Evolutionary conservation across 306 rosid genomes (phyloP).

Genomic region (Chamaecrista fasciculata): DNA sequence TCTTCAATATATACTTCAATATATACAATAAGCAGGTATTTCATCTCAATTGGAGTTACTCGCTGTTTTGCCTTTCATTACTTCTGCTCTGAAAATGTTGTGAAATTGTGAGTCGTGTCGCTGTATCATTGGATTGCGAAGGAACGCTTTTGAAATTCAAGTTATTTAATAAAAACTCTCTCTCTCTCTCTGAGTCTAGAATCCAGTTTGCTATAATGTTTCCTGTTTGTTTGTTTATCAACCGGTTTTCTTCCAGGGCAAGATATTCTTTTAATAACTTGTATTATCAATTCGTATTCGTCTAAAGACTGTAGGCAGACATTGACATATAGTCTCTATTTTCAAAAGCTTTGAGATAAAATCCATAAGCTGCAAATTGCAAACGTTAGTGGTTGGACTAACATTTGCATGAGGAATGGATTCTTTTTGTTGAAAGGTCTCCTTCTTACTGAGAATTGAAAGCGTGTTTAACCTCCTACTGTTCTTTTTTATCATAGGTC

Average conservation of each 20-base stretch:
- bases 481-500: conserved; percentile 50
- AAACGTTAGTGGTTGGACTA: background rate
- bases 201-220: background rate
- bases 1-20: conserved; percentile 94
- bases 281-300: background rate
- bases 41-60: background rate
- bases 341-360: background rate
- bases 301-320: background rate
- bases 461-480: background rate
- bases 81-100: background rate
- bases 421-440: background rate
- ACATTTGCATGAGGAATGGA: background rate
- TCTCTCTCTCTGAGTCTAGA: background rate
- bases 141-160: background rate
- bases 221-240: background rate
- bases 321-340: background rate
- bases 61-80: background rate
- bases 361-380: background rate
- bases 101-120: background rate
- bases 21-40: conserved; percentile 92
- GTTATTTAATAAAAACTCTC: background rate
- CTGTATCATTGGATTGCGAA: background rate
- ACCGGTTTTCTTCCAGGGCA: background rate
- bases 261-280: background rate
- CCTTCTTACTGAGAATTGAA: background rate